phyloP scores from a whole-genome alignment of 1,139 yeast genomes.

The Candida albicans region DNA sequence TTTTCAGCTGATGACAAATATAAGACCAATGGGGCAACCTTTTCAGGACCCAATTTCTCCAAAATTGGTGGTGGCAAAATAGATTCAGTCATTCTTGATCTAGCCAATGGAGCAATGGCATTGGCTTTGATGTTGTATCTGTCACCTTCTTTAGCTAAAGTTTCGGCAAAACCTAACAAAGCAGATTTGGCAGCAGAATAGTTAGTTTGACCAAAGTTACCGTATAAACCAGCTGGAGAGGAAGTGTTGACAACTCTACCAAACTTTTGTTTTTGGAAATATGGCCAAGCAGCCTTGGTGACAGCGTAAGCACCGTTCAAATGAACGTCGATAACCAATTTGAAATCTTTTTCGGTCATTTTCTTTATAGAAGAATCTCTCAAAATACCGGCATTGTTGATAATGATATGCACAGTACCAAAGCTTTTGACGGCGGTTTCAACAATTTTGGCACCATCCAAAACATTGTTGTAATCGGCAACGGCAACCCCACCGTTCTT shows the following conservation, averaged over 20 bases:
- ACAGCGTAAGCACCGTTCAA: conserved; percentile 85
- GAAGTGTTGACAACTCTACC: conserved; percentile 92
- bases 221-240: conserved; percentile 95
- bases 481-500: conserved; percentile 82
- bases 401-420: conserved; percentile 85
- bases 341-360: conserved; percentile 80
- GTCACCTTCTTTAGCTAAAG: conserved; percentile 91
- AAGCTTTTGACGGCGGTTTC: conserved; percentile 83
- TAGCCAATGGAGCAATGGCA: conserved; percentile 91
- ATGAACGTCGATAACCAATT: conserved; percentile 81
- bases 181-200: conserved; percentile 94
- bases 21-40: conserved; percentile 86
- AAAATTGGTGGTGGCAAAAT: conserved; percentile 84
- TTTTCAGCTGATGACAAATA: conserved; percentile 71
- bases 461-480: conserved; percentile 91
- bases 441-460: conserved; percentile 82
- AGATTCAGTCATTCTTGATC: conserved; percentile 93
- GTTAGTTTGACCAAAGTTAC: conserved; percentile 96
- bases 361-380: conserved; percentile 77
- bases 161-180: conserved; percentile 87
- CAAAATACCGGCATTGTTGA: conserved; percentile 94
- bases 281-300: conserved; percentile 91
- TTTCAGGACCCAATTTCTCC: conserved; percentile 80
- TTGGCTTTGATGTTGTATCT: conserved; percentile 83
- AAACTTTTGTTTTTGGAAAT: conserved; percentile 76